phyloP scores from a whole-genome alignment of 2,329 filamentous ascomycete species.

The Pyrenophora seminiperda region DNA sequence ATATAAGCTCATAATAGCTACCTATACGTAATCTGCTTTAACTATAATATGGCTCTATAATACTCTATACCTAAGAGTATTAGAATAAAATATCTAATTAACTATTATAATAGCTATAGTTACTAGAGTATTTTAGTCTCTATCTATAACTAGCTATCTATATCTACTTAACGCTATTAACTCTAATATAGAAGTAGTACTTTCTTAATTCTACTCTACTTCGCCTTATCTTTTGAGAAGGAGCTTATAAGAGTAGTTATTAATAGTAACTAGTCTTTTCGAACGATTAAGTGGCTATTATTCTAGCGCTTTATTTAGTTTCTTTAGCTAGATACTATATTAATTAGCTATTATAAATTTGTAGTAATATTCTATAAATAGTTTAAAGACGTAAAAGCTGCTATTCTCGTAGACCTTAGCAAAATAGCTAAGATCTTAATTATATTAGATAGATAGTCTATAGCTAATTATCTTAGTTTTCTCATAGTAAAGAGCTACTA shows the following conservation, averaged over 20 bases:
- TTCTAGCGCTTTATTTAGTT: constrained; percentile 11
- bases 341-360: constrained; percentile 15
- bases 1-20: neutral
- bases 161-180: too few relatives aligned
- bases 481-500: constrained; percentile 13
- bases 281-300: constrained; percentile 1
- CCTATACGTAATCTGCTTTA: constrained; percentile 3
- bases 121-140: neutral
- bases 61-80: too few relatives aligned
- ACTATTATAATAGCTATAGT: neutral
- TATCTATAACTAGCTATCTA: neutral
- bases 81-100: too few relatives aligned
- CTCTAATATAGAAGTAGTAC: neutral
- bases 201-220: constrained; percentile 3
- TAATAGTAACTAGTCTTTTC: constrained; percentile 11
- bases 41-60: neutral
- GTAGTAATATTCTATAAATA: constrained; percentile 1
- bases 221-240: neutral
- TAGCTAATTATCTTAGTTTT: constrained; percentile 10
- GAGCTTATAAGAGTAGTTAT: constrained; percentile 11
- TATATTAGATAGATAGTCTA: constrained; percentile 6
- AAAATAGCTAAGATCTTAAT: constrained; percentile 2
- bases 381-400: neutral
- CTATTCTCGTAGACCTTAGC: neutral
- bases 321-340: neutral